Conservation (phyloP, 2,329 filamentous ascomycete genomes). For the Dactylellina haptotyla region DNA sequence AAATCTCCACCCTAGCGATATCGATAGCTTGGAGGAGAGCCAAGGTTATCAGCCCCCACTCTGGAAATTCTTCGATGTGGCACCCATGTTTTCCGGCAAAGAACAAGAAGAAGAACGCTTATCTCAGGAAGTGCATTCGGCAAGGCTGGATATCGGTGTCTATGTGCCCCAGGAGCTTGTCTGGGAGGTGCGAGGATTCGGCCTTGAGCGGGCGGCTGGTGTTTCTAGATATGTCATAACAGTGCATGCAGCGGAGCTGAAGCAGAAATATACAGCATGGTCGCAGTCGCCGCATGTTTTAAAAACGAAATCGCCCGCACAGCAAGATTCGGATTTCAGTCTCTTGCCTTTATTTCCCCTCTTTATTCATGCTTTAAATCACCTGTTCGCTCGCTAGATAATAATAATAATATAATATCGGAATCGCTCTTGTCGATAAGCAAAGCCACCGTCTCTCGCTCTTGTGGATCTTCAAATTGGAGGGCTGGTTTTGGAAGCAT, state of each 20-base stretch:
- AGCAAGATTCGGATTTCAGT: background rate
- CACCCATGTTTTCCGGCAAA: background rate
- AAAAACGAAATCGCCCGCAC: background rate
- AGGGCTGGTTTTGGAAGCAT: constrained; percentile 44
- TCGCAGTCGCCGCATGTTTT: background rate
- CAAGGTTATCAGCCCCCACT: constrained; percentile 5
- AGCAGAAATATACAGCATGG: background rate
- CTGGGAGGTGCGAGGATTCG: background rate
- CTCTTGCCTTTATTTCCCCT: background rate
- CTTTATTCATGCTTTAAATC: constrained; percentile 2
- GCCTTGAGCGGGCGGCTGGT: background rate
- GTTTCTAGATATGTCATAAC: constrained; percentile 11
- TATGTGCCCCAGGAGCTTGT: constrained; percentile 6
- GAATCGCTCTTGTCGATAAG: background rate
- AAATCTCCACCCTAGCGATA: background rate
- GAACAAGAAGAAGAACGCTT: constrained; percentile 23
- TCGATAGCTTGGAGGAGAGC: background rate
- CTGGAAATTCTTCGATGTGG: background rate
- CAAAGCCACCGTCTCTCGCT: background rate
- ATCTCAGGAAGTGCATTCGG: constrained; percentile 15
- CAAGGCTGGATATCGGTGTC: constrained; percentile 44
- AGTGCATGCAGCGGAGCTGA: constrained; percentile 9
- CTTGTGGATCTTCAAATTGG: constrained; percentile 30
- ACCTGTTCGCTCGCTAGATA: constrained; percentile 10
- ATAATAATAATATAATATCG: background rate